These are phyloP conservation scores for Ilex aquifolium DNA, from an alignment of 257 asterid species.

Conservation along the genomic window DNA sequence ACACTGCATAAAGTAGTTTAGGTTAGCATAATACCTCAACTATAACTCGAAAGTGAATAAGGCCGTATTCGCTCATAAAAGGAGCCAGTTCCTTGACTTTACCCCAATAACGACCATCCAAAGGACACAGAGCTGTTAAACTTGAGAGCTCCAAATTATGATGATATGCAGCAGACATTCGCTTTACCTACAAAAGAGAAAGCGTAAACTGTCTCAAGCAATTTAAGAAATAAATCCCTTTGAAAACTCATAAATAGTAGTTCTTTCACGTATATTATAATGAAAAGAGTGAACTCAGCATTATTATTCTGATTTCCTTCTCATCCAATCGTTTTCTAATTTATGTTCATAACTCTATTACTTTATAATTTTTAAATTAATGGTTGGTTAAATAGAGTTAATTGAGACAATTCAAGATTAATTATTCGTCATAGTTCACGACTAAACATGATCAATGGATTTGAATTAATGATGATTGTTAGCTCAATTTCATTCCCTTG, in stretches of 20 bases:
- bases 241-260: background rate
- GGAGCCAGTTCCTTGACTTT: constrained; percentile 84
- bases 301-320: background rate
- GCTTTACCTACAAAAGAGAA: constrained; percentile 26
- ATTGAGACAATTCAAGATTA: too few relatives aligned
- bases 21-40: constrained; percentile 58
- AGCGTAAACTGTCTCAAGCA: background rate
- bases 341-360: background rate
- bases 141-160: constrained; percentile 40
- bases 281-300: background rate
- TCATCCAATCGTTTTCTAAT: background rate
- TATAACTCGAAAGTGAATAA: constrained; percentile 66
- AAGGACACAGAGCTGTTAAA: constrained; percentile 63
- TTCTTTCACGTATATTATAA: constrained; percentile 2
- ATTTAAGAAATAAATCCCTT: background rate
- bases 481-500: background rate
- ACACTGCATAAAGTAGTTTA: background rate
- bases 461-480: background rate
- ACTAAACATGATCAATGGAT: too few relatives aligned
- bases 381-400: too few relatives aligned
- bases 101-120: constrained; percentile 92
- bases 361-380: too few relatives aligned
- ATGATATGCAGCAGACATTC: constrained; percentile 19
- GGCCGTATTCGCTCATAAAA: constrained; percentile 77
- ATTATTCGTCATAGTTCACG: too few relatives aligned